Conservation (phyloP, 2,329 filamentous ascomycete genomes). For the Penicillium glabrum region DNA sequence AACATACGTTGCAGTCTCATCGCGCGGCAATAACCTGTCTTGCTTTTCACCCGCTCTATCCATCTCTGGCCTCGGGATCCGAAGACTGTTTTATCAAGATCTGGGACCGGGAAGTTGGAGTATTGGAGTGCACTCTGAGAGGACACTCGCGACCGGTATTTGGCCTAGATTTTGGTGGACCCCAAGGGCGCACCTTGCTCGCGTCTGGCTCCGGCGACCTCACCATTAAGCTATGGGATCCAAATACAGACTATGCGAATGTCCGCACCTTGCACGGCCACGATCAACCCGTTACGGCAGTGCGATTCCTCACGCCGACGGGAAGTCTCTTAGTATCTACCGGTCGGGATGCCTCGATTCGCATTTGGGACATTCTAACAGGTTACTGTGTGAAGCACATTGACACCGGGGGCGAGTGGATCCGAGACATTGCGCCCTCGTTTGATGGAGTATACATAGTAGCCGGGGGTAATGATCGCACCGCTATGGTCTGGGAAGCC, state of each 20-base stretch:
- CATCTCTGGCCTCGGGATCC: slow-evolving; percentile 75
- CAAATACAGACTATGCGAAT: slow-evolving; percentile 80
- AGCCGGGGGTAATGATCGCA: slow-evolving; percentile 69
- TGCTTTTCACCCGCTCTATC: slow-evolving; percentile 82
- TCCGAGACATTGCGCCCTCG: slow-evolving; percentile 76
- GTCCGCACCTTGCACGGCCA: slow-evolving; percentile 82
- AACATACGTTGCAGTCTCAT: too few relatives aligned
- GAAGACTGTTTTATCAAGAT: slow-evolving; percentile 87
- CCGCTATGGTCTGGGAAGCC: slow-evolving; percentile 3
- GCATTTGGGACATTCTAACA: slow-evolving; percentile 84
- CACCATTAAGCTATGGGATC: slow-evolving; percentile 86
- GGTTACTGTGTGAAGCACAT: slow-evolving; percentile 82
- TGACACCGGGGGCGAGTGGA: slow-evolving; percentile 76
- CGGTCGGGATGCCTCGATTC: slow-evolving; percentile 72
- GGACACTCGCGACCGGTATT: slow-evolving; percentile 78
- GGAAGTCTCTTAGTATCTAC: slow-evolving; percentile 79
- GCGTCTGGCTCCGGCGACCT: slow-evolving; percentile 76
- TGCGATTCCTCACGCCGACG: slow-evolving; percentile 72
- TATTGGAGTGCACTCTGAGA: slow-evolving; percentile 78
- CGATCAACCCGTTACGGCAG: slow-evolving; percentile 77
- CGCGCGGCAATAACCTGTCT: too few relatives aligned
- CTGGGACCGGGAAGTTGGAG: slow-evolving; percentile 86
- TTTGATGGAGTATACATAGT: slow-evolving; percentile 74
- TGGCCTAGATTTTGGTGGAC: slow-evolving; percentile 79
- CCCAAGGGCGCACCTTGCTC: slow-evolving; percentile 68